Conservation (phyloP, 352 stramenopile genomes). For the Phytophthora pini region DNA sequence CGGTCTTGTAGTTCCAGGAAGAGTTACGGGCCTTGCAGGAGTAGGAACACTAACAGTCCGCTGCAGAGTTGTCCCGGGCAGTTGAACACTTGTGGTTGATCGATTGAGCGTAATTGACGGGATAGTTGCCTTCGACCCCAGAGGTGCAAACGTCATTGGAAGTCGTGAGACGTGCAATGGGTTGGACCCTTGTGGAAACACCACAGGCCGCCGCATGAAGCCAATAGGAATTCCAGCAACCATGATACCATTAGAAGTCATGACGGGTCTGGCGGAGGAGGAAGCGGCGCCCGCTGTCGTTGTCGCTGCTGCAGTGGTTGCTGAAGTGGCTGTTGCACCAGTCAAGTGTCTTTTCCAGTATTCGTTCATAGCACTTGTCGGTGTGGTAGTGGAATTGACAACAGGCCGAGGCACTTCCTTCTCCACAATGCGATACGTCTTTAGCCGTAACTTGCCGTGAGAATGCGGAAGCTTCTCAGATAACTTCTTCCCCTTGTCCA, state of each 20-base stretch:
- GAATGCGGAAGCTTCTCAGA: slow-evolving; percentile 58
- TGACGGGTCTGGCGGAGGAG: slow-evolving; percentile 7
- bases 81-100: slow-evolving; percentile 14
- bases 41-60: slow-evolving; percentile 11
- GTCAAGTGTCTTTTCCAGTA: slow-evolving; percentile 30
- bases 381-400: not conserved
- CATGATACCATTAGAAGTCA: slow-evolving; percentile 24
- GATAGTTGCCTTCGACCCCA: slow-evolving; percentile 31
- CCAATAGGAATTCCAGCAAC: slow-evolving; percentile 32
- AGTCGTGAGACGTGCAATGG: slow-evolving; percentile 30
- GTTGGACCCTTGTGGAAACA: slow-evolving; percentile 27
- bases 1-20: slow-evolving; percentile 4
- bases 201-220: slow-evolving; percentile 35
- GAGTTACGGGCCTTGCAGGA: slow-evolving; percentile 2
- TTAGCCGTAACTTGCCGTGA: slow-evolving; percentile 54
- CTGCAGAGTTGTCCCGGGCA: slow-evolving; percentile 13
- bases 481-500: slow-evolving; percentile 61
- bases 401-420: slow-evolving; percentile 24
- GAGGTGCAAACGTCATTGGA: slow-evolving; percentile 34
- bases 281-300: not conserved
- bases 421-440: slow-evolving; percentile 45
- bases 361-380: slow-evolving; percentile 9
- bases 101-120: slow-evolving; percentile 27
- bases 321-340: not conserved
- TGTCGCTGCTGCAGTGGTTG: not conserved